Conservation (phyloP, 805 yeast genomes). For the Teunomyces panamensis region DNA sequence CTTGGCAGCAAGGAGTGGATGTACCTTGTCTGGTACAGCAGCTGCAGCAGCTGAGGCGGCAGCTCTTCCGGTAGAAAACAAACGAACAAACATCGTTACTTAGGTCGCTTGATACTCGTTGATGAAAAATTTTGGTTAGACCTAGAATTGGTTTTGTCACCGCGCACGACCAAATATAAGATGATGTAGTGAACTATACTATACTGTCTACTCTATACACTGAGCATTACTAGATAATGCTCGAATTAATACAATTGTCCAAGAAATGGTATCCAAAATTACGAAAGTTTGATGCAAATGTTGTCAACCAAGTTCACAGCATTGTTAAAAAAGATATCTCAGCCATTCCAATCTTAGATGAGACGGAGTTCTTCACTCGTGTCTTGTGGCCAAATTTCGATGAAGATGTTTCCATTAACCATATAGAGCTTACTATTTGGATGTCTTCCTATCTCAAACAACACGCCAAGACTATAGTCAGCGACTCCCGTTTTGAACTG, state of each 20-base stretch:
- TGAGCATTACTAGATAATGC: neutral
- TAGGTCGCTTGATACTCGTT: neutral
- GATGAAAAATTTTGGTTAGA: constrained; percentile 1
- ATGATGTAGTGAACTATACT: neutral
- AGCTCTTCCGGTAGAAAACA: constrained; percentile 15
- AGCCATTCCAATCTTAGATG: constrained; percentile 7
- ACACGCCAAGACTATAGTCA: constrained; percentile 9
- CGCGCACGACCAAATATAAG: constrained; percentile 8
- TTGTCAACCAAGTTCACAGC: constrained; percentile 16
- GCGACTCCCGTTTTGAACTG: constrained; percentile 19
- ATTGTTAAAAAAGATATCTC: constrained; percentile 1
- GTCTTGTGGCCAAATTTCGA: constrained; percentile 43
- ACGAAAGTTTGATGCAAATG: constrained; percentile 13
- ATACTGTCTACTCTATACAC: neutral
- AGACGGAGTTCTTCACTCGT: constrained; percentile 21
- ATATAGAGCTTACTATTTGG: constrained; percentile 33
- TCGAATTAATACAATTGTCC: constrained; percentile 4
- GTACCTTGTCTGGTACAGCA: constrained; percentile 7
- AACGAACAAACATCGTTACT: constrained; percentile 12
- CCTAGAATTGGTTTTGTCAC: neutral
- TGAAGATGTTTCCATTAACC: constrained; percentile 37
- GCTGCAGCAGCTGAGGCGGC: constrained; percentile 8
- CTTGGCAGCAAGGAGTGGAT: constrained; percentile 34
- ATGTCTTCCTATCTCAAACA: neutral
- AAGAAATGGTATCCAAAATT: constrained; percentile 19